Base-by-base conservation (phyloP, 768 basidiomycete genomes). In the Rhizopogon vinicolor region DNA sequence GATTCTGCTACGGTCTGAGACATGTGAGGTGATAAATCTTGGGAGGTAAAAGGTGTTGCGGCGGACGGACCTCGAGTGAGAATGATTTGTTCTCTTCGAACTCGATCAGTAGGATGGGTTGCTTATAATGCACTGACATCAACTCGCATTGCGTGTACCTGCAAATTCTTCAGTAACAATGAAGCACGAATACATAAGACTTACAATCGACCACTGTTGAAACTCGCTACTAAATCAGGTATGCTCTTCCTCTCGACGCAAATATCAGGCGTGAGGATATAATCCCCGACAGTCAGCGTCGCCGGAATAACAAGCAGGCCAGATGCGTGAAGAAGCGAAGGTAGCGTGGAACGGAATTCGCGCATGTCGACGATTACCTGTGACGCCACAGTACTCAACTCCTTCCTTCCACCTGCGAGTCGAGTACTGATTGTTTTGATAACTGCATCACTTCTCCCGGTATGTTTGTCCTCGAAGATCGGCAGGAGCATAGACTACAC, bases 61-160 rank as follows among this genome's bases (percentile, higher is more conserved):
- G 8, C 41, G 6, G 13, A 66, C 77, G 52, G 57, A 91, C 94
- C 72, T 94, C 89, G 10, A 98, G 78, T 0, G 90, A 89, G 69
- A 98, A 97, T 0, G 92, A 86, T 63, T 96, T 98, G 69, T 97
- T 90, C 73, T 98, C 93, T 66, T 98, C 96, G 59, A 98, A 98
- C 67, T 99, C 95, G 62, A 98, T 97, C 9, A 98, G 76, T 14
- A 99, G 75, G 51, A 99, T 78, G 0, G 96, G 95, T 18, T 89
- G 85, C 71, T 93, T 97, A 75, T 99, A 98, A 67, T 98, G 90
- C 14, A 87, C 87, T 0, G 91, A 93, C 96, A 99, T 98, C 19
- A 92, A 68, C 71, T 98, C 96, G 73, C 96, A 98, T 65, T 99
- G 97, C 0, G 93, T 91, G 67, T 96, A 97, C 57, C 96, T 98